Base-by-base conservation (phyloP, 208 protist species). In the Wallacemonas collosoma region DNA sequence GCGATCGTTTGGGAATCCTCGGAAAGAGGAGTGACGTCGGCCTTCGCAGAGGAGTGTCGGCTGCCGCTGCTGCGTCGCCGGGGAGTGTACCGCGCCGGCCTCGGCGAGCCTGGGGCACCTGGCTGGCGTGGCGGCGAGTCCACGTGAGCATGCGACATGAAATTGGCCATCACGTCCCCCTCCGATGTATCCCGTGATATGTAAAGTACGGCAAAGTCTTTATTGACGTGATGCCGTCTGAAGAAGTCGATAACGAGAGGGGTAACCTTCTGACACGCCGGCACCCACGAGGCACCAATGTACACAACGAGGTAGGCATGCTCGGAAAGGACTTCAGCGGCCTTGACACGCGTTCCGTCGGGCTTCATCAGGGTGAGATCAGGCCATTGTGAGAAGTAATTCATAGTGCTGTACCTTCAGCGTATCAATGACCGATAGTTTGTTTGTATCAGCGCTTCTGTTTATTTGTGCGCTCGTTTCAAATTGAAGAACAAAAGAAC, bases 301-400 rank as follows among this genome's bases (percentile, higher is more conserved):
- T 81, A 56, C 15, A 85, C 6, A 1, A 85, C 45, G 1, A 85
- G 71, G 55, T 81, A 81, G 26, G 50, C 45, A n/a, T 57, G 50
- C 38, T 63, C 45, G 14, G 48, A 8, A 3, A 85, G 68, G 2
- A 77, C 76, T 0, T 85, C 80, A 1, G 68, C 35, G 50, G 68
- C 80, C 50, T 72, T 70, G 5, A 65, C 67, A 7, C 41, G 70
- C 5, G 54, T 72, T 12, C 76, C 80, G 54, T 81, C 76, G 53
- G 77, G 77, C 8, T 69, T 64, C 38, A 87, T 4, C 4, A 84
- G 66, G 43, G 66, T 47, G 2, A 87, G 45, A 35, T 81, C 69
- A 0, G 82, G 76, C 82, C 82, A 87, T 65, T 87, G 82, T 0
- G 71, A 77, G 60, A 87, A 80, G 68, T 84, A 87, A 43, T 87